Base-by-base conservation (phyloP, 2,329 filamentous ascomycete genomes). In the Nothophoma quercina region DNA sequence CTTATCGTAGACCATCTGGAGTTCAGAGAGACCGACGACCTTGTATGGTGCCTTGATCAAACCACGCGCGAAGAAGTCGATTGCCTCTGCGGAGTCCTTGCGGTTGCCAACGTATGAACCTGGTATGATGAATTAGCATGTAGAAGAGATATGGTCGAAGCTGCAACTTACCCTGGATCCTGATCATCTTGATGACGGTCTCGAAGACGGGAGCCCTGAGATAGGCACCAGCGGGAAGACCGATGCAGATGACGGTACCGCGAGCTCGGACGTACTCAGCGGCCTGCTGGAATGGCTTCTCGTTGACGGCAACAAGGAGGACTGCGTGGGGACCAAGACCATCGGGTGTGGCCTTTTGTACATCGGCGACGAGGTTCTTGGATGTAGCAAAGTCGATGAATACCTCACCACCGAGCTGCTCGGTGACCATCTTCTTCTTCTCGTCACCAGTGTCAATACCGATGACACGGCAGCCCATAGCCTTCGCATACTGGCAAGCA, bases 281-380 rank as follows among this genome's bases (percentile, higher is more conserved):
- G 33, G 93, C 93, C 80, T 97, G 93, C 79, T 96, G 91, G 87
- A 97, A 97, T 46, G 93, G 93, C 81, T 88, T 91, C 83, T 97
- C 93, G 65, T 82, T 85, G 44, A 91, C 92, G 56, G 93, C 93
- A 55, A 97, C 85, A 35, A 97, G 82, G 62, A 97, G 81, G 56
- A 93, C 92, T 30, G 91, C 93, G 68, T 96, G 89, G 5, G 93
- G 92, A 44, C 93, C 93, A 13, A 91, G 83, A 16, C 90, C 90
- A 65, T 93, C 91, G 22, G 85, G 78, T 1, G 91, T 96, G 22
- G 88, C 87, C 38, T 85, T 86, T 80, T 92, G 90, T 60, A 97
- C 93, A 61, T 96, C 91, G 63, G 85, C 85, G 64, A 96, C 88
- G 21, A 97, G 76, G 77, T 96, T 88, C 75, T 87, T 85, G 72